Evolutionary conservation across 495 filamentous ascomycete species (phyloP), one percentile per base, ranked within the genome.

Genomic region (Podospora comata): DNA sequence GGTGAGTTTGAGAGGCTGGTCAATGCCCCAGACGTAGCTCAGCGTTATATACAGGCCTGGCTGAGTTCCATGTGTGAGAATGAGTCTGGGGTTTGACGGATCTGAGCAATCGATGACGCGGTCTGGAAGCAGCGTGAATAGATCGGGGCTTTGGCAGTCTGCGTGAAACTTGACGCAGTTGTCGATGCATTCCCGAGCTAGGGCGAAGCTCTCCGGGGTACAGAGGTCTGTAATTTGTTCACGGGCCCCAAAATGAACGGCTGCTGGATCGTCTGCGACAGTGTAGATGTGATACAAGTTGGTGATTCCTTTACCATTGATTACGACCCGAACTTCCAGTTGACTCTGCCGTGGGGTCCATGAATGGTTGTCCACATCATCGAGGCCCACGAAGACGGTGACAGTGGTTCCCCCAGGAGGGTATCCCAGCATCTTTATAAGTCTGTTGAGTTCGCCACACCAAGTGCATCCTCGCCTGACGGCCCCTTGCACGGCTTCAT

Each of bases 41-140:
- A 58, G 55, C 18, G 55, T 26, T 7, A 58, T 9, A 58, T 58
- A 58, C 5, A n/a, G 55, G 23, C 55, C 55, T 19, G 9, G 55
- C 11, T 58, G 55, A 20, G n/a, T 26, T 20, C 55, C 55, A 5
- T 58, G 7, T 7, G 55, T 58, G 55, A 58, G 55, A 58, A 58
- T 18, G 5, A 58, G n/a, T 19, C n/a, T 19, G 5, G 55, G 55
- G n/a, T 58, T 19, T 9, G 7, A 15, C n/a, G 55, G 55, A 20
- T 58, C 55, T 20, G 55, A 58, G 18, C 55, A 58, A 18, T 58
- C 55, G n/a, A 58, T 19, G 16, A 58, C 55, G n/a, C 55, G 55
- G 23, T 58, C 55, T 2, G 55, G 55, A 18, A 58, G 55, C 4
- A 58, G n/a, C 23, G 55, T 19, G n/a, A 20, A 6, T 20, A 26